Conservation (phyloP, 2,329 filamentous ascomycete species). For the Diaporthe nobilis region DNA sequence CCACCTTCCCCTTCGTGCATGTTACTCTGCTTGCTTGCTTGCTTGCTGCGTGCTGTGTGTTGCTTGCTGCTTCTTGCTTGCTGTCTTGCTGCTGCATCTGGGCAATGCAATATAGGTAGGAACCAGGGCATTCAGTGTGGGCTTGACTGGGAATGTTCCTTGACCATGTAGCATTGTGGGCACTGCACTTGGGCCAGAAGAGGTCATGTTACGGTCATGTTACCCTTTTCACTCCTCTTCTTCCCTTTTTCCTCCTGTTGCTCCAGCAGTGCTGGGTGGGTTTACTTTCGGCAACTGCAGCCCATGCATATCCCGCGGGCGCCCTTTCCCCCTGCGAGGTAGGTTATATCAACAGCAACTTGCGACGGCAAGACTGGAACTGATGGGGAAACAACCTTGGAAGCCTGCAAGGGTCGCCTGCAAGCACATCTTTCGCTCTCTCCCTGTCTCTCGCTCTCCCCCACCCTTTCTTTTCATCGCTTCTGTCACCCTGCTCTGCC, state of each 20-base stretch:
- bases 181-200: constrained; percentile 2
- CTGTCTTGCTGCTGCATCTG: not conserved
- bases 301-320: constrained; percentile 5
- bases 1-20: constrained; percentile 21
- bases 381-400: not conserved
- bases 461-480: not conserved
- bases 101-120: not conserved
- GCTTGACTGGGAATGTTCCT: not conserved
- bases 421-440: not conserved
- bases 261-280: too few species aligned
- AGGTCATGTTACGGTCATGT: constrained; percentile 1
- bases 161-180: not conserved
- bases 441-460: too few species aligned
- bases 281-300: constrained; percentile 26
- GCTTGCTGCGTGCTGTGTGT: not conserved
- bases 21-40: not conserved
- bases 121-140: not conserved
- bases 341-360: constrained; percentile 3
- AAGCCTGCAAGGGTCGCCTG: constrained; percentile 10
- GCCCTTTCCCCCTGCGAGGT: constrained; percentile 12
- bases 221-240: not conserved
- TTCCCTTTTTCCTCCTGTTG: not conserved
- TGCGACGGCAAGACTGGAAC: not conserved
- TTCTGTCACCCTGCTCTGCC: not conserved
- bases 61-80: not conserved